phyloP scores from a whole-genome alignment of 2,329 filamentous ascomycete genomes.

The Calonectria honghensis region DNA sequence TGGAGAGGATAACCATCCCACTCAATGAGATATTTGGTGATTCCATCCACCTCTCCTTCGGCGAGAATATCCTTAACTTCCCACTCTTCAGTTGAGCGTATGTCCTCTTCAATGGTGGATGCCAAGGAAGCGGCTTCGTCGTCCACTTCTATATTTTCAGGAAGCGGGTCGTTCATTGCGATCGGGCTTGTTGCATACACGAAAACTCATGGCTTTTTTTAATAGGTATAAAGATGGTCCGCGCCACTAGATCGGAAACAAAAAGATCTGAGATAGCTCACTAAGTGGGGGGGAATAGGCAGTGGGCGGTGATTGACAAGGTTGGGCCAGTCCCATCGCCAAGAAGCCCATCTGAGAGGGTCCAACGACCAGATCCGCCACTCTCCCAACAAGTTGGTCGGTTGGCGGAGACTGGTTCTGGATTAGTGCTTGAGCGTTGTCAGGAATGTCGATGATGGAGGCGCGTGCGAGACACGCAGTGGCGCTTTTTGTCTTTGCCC shows the following conservation, averaged over 20 bases:
- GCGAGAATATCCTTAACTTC: conserved; percentile 71
- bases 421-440: conserved; percentile 12
- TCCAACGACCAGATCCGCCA: background rate
- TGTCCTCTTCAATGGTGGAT: conserved; percentile 58
- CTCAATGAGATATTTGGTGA: conserved; percentile 59
- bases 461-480: conserved; percentile 15
- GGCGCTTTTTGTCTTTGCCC: conserved; percentile 22
- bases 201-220: background rate
- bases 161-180: background rate
- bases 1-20: conserved; percentile 61
- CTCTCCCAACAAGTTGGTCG: conserved; percentile 3
- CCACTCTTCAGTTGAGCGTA: conserved; percentile 67
- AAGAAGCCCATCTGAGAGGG: background rate
- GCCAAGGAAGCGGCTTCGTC: conserved; percentile 57
- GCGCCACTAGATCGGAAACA: too few relatives aligned
- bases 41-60: conserved; percentile 60
- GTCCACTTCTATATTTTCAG: conserved; percentile 25
- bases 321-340: conserved; percentile 2
- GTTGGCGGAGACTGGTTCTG: background rate
- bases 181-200: background rate
- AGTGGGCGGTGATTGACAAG: background rate
- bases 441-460: conserved; percentile 13
- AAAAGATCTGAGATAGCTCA: background rate
- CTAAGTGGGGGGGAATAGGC: background rate
- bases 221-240: background rate